phyloP scores from a whole-genome alignment of 805 yeast species.

The Monosporozyma unispora region DNA sequence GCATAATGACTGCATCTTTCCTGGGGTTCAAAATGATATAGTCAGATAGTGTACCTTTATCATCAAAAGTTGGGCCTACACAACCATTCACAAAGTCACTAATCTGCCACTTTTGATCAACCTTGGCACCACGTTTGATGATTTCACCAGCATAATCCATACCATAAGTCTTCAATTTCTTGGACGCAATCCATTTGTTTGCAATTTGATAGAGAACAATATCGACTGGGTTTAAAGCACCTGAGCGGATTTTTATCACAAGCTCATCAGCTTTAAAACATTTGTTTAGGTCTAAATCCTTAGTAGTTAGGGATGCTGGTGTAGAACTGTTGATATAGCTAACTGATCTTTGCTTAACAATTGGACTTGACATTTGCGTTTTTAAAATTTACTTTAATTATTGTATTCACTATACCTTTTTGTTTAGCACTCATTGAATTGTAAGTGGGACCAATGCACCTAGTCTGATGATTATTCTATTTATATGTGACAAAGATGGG shows the following conservation, averaged over 20 bases:
- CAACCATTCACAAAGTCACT: constrained; percentile 25
- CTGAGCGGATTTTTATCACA: constrained; percentile 24
- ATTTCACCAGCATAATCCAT: constrained; percentile 26
- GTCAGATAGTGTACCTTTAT: constrained; percentile 38
- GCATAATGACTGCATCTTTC: constrained; percentile 26
- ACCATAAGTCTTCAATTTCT: constrained; percentile 15
- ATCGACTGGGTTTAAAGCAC: constrained; percentile 29
- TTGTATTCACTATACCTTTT: too few relatives aligned
- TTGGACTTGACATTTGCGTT: background rate
- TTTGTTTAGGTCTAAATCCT: constrained; percentile 18
- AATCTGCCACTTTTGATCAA: constrained; percentile 8
- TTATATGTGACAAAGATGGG: too few relatives aligned
- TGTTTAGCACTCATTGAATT: too few relatives aligned
- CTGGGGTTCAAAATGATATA: constrained; percentile 36
- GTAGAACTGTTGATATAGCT: constrained; percentile 16
- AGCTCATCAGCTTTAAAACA: constrained; percentile 20
- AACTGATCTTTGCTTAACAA: constrained; percentile 15
- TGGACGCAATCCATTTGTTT: constrained; percentile 5
- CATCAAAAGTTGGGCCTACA: constrained; percentile 16
- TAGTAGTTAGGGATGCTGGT: constrained; percentile 12
- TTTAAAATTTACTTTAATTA: too few relatives aligned
- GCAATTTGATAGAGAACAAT: constrained; percentile 11
- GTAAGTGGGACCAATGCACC: too few relatives aligned
- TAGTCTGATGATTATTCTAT: too few relatives aligned
- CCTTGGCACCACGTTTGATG: constrained; percentile 18